Conservation (phyloP, 2,329 filamentous ascomycete species). For the Aspergillus thermomutatus region DNA sequence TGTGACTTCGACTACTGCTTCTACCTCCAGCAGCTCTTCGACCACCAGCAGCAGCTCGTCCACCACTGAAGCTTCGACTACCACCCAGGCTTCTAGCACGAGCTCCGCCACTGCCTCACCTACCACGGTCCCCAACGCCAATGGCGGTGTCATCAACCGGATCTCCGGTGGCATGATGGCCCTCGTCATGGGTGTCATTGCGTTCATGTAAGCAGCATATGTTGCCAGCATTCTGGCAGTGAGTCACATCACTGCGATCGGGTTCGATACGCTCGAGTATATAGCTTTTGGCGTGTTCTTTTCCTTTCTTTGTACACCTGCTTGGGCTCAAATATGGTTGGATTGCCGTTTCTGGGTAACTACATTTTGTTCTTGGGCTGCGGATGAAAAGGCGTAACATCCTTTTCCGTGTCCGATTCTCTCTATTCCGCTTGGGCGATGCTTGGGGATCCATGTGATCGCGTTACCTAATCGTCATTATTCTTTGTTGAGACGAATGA, state of each 20-base stretch:
- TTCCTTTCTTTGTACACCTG: not conserved
- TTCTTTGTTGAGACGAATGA: conserved; percentile 7
- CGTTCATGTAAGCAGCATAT: conserved; percentile 29
- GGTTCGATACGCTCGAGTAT: not conserved
- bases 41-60: conserved; percentile 17
- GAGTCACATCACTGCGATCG: not conserved
- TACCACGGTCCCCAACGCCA: conserved; percentile 27
- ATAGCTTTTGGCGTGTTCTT: conserved; percentile 1
- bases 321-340: not conserved
- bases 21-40: conserved; percentile 11
- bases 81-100: conserved; percentile 17
- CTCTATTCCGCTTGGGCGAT: not conserved
- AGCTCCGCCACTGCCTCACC: conserved; percentile 17
- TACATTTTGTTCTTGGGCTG: not conserved
- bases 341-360: not conserved
- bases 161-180: conserved; percentile 36
- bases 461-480: conserved; percentile 4
- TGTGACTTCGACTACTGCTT: conserved; percentile 19
- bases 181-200: conserved; percentile 31
- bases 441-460: not conserved
- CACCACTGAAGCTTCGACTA: conserved; percentile 13
- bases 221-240: not conserved
- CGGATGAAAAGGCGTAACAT: not conserved
- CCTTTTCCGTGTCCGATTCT: not conserved
- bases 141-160: conserved; percentile 29